phyloP scores from a whole-genome alignment of 768 basidiomycete species.

The Rickenella mellea region DNA sequence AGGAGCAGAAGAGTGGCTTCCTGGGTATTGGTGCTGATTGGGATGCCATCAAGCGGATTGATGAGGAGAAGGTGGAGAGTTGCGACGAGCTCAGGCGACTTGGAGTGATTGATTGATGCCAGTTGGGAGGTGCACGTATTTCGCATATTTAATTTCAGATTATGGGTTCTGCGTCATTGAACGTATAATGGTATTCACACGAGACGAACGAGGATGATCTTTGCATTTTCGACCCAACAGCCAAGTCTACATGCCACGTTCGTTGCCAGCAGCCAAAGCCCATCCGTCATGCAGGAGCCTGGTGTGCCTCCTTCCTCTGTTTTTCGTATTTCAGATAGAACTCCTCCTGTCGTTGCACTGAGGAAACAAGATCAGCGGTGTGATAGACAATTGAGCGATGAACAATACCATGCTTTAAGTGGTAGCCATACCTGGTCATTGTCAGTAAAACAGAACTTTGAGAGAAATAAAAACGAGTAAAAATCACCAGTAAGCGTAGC shows the following conservation, averaged over 20 bases:
- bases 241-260: too few species aligned
- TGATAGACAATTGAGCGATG: neutral
- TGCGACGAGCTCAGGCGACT: slow-evolving; percentile 71
- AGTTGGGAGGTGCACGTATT: neutral
- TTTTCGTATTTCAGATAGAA: slow-evolving; percentile 81
- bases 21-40: slow-evolving; percentile 91
- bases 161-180: neutral
- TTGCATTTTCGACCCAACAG: neutral
- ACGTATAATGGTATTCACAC: neutral
- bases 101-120: too few species aligned
- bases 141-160: neutral
- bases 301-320: slow-evolving; percentile 16
- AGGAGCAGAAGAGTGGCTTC: slow-evolving; percentile 72
- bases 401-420: slow-evolving; percentile 65
- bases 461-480: neutral
- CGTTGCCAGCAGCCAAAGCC: too few species aligned
- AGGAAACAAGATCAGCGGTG: slow-evolving; percentile 9
- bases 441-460: slow-evolving; percentile 1
- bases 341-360: slow-evolving; percentile 77
- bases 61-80: slow-evolving; percentile 57
- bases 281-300: too few species aligned
- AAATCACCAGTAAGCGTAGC: slow-evolving; percentile 79
- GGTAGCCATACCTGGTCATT: slow-evolving; percentile 71
- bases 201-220: neutral
- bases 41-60: slow-evolving; percentile 74